Evolutionary conservation across 495 filamentous ascomycete species (phyloP), one percentile per base, ranked within the genome.

Genomic region (Umbilicaria muhlenbergii): DNA sequence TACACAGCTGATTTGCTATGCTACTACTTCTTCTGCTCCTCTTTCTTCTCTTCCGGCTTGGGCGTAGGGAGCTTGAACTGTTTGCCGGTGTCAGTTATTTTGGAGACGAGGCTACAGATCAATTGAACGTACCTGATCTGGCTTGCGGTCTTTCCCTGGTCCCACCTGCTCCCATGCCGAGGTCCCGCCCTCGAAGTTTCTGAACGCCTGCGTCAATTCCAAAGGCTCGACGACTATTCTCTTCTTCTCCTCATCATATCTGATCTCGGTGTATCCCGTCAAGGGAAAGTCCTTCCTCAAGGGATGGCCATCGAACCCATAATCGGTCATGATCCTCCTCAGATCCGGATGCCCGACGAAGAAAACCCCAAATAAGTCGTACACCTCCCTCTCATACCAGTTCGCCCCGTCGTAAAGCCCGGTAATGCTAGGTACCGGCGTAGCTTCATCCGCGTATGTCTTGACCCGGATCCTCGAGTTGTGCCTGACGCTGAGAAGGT

Each of bases 191-290:
- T 94, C 84, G 56, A 99, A 99, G 65, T 99, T 96, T 50, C 92
- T 78, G 77, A 89, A 96, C n/a, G 91, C 91, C 65, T 98, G 91
- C 7, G 92, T 95, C 62, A 98, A 69, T 67, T 98, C 91, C 42
- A 98, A 70, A 11, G 92, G 91, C 72, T 96, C 92, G 31, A 91
- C 85, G 44, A 99, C 88, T 59, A 96, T 94, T 42, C 92, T 74
- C 76, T 99, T 96, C 82, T 96, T 99, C 75, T 96, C 92, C 62
- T 99, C 92, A 56, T 95, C 89, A 54, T 86, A 99, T 47, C 92
- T 71, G 41, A 99, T 80, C 75, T 99, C 92, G 41, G 92, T 99
- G 69, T 99, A 99, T 34, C 92, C 92, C 16, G 92, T 96, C 61
- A 96, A 66, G 24, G 92, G 92, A 64, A 99, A 99, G 57, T 99